Base-by-base conservation (phyloP, 2,329 filamentous ascomycete genomes). In the Xylariales sp. region DNA sequence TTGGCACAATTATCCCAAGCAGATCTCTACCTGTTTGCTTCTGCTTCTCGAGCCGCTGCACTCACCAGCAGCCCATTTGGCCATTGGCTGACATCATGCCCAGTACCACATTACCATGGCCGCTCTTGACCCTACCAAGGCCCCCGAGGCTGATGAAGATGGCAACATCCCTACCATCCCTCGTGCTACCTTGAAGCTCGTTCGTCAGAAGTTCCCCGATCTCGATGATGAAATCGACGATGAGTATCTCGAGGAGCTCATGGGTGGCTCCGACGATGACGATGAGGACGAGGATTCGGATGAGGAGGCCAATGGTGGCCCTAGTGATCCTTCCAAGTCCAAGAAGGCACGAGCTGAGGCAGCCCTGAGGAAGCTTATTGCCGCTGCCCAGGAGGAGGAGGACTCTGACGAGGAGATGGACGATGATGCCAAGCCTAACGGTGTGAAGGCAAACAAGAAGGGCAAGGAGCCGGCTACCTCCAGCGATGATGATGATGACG, bases 31-130 rank as follows among this genome's bases (percentile, higher is more conserved):
- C 19, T 19, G n/a, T 15, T 33, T 5, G 8, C 27, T 25, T 15
- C 7, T 27, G 20, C 10, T 18, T 33, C 15, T 14, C 13, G 18
- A 15, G 14, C 16, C 17, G 8, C 12, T 33, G 11, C 15, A 31
- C 23, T 28, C 11, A 27, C 27, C 40, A 15, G 18, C 17, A 41
- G 18, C 13, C 14, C 29, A 40, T 6, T 18, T 8, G 23, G 8
- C n/a, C 17, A 34, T 13, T 41, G 35, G 44, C 60, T 64, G 46
- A 67, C 45, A 48, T 36, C 33, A 33, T 23, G 38, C 28, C 19
- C 56, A 95, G 90, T 94, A 96, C 70, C 88, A 88, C 62, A 88
- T 98, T 59, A 97, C 90, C 56, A 98, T 98, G 93, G 93, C 94
- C 56, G 93, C 93, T 49, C 84, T 98, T 62, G 91, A 98, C 62